Percentiles rank a stretch among this genome's conserved stretches.
Conservation (phyloP, 768 basidiomycete genomes). For the Leccinellum rugosiceps region DNA sequence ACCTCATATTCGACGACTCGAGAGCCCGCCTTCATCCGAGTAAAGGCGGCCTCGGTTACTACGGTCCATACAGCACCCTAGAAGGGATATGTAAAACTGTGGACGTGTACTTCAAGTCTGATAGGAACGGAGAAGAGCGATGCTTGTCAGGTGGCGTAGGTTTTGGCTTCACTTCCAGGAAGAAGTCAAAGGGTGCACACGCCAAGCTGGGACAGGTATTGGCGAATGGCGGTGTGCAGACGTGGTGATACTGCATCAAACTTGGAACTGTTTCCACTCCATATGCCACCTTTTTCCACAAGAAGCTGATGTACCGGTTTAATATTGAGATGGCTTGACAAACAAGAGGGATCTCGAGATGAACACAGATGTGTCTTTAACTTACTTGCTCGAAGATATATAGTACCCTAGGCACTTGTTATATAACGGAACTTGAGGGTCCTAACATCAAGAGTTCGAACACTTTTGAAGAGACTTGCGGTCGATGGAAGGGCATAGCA, state of each 20-base stretch:
- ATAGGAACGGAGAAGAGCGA: conserved; percentile 36
- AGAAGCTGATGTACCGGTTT: not conserved
- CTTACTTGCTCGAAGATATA: not conserved
- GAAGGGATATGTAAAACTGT: conserved; percentile 57
- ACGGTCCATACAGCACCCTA: conserved; percentile 54
- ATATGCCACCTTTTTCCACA: not conserved
- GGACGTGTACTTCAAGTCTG: conserved; percentile 43
- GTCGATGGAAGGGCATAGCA: not conserved
- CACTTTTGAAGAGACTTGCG: not conserved
- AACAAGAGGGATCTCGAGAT: not conserved
- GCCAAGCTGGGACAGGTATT: conserved; percentile 29
- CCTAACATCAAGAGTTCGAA: not conserved
- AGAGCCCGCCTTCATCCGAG: conserved; percentile 51
- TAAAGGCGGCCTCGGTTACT: conserved; percentile 63
- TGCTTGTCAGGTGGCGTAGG: conserved; percentile 45
- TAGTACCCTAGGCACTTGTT: not conserved
- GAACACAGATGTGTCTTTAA: not conserved
- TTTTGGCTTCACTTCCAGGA: conserved; percentile 33
- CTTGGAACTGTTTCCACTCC: conserved; percentile 3
- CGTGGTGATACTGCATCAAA: conserved; percentile 17
- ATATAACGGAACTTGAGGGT: not conserved
- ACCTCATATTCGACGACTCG: conserved; percentile 65
- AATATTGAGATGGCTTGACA: not conserved
- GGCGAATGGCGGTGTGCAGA: conserved; percentile 14
- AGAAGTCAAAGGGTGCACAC: conserved; percentile 27